Evolutionary conservation across 1,139 yeast genomes (phyloP), one percentile per base, ranked within the genome.

Genomic region (Hansenula lynferdii): DNA sequence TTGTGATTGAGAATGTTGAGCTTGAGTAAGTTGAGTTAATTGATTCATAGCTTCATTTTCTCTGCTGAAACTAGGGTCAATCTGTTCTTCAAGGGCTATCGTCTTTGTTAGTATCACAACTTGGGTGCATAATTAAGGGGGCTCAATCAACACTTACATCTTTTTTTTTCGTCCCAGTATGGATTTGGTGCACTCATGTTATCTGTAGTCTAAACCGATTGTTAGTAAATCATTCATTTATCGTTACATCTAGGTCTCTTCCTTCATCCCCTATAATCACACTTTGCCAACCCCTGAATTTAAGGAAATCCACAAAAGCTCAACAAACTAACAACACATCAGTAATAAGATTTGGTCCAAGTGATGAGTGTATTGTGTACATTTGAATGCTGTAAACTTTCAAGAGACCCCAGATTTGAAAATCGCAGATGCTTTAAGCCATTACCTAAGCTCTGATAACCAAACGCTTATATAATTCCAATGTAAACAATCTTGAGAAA

Each of bases 41-140:
- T 30, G 24, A 17, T 41, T 34, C 9, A 41, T 19, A n/a, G 44
- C 37, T 23, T 39, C 31, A 14, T 36, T 42, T 22, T 40, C 43
- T 36, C 40, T 40, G 21, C 43, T 43, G 31, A 51, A 50, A 22
- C 42, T 39, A 23, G 55, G 55, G 32, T 51, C 55, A 27, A 51
- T 51, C 31, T 46, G 50, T 7, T 43, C 49, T 29, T 49, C 53
- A n/a, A 41, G 16, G 4, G 34, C 28, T 24, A 14, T n/a, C 10
- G 19, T 16, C 6, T 7, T 22, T 21, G 31, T 28, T 28, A 28
- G 31, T 19, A 14, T 5, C 7, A 4, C 15, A n/a, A n/a, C n/a
- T n/a, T n/a, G n/a, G n/a, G n/a, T n/a, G n/a, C n/a, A n/a, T n/a
- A n/a, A n/a, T n/a, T n/a, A n/a, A n/a, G n/a, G n/a, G n/a, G n/a